Percentiles rank a stretch among this genome's conserved stretches.
Conservation (phyloP, 1,139 yeast genomes). For the Yamadazyma sp. region DNA sequence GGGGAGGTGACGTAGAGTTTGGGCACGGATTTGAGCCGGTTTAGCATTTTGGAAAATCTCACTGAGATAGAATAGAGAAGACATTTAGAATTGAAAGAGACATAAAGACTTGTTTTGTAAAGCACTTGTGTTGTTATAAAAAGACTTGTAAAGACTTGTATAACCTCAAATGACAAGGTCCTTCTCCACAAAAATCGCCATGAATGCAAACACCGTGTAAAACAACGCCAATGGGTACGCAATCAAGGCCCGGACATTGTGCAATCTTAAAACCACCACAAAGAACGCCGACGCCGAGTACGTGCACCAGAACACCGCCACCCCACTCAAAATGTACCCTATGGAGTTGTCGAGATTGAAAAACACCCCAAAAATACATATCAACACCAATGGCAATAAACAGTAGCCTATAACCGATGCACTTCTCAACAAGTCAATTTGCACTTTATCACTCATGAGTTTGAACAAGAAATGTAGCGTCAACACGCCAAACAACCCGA, state of each 20-base stretch:
- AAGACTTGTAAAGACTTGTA: no score
- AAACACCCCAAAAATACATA: conserved; percentile 74
- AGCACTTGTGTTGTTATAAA: no score
- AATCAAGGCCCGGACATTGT: conserved; percentile 83
- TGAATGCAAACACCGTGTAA: conserved; percentile 90
- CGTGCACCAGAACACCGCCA: conserved; percentile 92
- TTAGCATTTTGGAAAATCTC: no score
- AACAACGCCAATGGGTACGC: conserved; percentile 94
- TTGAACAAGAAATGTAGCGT: conserved; percentile 82
- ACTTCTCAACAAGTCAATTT: conserved; percentile 69
- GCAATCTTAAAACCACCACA: conserved; percentile 78
- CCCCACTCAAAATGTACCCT: conserved; percentile 69
- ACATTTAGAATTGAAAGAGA: neutral
- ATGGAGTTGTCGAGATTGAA: conserved; percentile 65
- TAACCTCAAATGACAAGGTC: conserved; percentile 12
- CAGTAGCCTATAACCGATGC: conserved; percentile 96
- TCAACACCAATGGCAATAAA: conserved; percentile 80
- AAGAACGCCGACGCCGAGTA: conserved; percentile 92
- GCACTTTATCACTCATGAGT: conserved; percentile 66
- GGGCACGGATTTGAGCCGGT: neutral
- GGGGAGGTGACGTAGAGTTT: conserved; percentile 79
- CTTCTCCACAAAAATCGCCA: conserved; percentile 86
- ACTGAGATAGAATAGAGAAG: no score
- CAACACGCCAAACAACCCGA: conserved; percentile 86
- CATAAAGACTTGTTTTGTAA: no score